Percentiles rank a stretch among this genome's conserved stretches.
phyloP scores from a whole-genome alignment of 768 basidiomycete genomes.

The Lactarius quietus region DNA sequence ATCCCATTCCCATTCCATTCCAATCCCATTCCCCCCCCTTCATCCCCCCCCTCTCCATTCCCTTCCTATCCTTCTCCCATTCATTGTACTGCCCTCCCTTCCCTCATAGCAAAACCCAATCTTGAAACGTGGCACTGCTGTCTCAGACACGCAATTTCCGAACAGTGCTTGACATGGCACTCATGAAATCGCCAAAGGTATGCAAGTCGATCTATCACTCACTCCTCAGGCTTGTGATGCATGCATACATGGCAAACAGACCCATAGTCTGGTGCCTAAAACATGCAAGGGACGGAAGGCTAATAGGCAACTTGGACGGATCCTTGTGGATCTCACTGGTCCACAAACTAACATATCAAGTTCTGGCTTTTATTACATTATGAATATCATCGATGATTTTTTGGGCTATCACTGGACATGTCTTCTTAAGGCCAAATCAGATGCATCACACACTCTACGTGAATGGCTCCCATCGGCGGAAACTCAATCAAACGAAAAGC shows the following conservation, averaged over 20 bases:
- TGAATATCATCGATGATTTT: neutral
- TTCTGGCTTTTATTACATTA: neutral
- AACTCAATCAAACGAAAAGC: neutral
- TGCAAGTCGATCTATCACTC: neutral
- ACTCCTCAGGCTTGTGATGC: neutral
- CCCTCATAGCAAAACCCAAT: neutral
- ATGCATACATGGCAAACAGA: constrained; percentile 1
- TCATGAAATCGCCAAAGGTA: neutral
- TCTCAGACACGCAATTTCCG: neutral
- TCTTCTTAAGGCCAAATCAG: neutral
- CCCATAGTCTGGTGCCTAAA: neutral
- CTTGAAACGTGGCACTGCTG: neutral
- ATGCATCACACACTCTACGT: neutral
- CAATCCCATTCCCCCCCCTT: too few species aligned
- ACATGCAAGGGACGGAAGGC: neutral
- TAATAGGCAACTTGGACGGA: neutral
- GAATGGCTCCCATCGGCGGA: neutral
- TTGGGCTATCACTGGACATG: neutral
- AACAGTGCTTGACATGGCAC: neutral
- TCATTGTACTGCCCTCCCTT: neutral
- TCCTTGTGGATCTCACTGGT: neutral
- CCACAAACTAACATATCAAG: neutral
- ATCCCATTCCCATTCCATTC: too few species aligned
- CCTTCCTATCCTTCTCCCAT: too few species aligned
- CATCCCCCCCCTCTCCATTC: too few species aligned